phyloP scores from a whole-genome alignment of 768 basidiomycete species.

The Daedaleopsis sinensis region DNA sequence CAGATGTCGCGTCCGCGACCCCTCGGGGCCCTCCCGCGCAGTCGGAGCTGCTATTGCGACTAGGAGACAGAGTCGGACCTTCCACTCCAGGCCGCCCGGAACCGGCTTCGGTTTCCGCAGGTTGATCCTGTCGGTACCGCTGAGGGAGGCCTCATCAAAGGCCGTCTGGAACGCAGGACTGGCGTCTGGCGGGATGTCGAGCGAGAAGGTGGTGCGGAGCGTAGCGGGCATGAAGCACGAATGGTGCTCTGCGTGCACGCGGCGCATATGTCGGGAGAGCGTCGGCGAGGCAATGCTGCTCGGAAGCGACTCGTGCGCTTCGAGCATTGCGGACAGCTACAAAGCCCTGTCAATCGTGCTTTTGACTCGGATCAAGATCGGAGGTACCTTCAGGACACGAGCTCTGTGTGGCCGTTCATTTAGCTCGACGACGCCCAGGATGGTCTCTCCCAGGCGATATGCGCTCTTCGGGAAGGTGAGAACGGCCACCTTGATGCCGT shows the following conservation, averaged over 20 bases:
- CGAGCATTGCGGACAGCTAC: constrained; percentile 86
- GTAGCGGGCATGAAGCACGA: constrained; percentile 74
- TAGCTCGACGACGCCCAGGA: constrained; percentile 85
- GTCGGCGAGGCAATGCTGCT: constrained; percentile 53
- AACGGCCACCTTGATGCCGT: constrained; percentile 86
- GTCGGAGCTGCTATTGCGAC: constrained; percentile 66
- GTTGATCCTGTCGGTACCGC: constrained; percentile 43
- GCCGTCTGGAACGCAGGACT: constrained; percentile 80
- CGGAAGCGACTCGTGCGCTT: constrained; percentile 86
- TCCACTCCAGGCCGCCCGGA: constrained; percentile 88
- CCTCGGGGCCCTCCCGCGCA: constrained; percentile 49
- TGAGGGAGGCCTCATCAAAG: constrained; percentile 13
- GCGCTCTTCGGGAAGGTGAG: constrained; percentile 91
- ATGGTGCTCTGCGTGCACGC: constrained; percentile 86
- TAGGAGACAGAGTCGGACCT: constrained; percentile 82
- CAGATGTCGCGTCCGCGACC: constrained; percentile 56
- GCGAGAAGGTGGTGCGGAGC: constrained; percentile 78
- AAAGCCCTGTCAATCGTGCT: background rate
- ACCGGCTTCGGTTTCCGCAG: constrained; percentile 22
- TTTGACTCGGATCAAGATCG: background rate
- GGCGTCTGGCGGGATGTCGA: constrained; percentile 92
- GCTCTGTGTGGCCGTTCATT: constrained; percentile 72
- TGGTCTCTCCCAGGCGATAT: constrained; percentile 90
- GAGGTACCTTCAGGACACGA: constrained; percentile 79
- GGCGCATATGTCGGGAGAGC: constrained; percentile 56